Conservation (phyloP, 106 monocot species). For the Posidonia australis region DNA sequence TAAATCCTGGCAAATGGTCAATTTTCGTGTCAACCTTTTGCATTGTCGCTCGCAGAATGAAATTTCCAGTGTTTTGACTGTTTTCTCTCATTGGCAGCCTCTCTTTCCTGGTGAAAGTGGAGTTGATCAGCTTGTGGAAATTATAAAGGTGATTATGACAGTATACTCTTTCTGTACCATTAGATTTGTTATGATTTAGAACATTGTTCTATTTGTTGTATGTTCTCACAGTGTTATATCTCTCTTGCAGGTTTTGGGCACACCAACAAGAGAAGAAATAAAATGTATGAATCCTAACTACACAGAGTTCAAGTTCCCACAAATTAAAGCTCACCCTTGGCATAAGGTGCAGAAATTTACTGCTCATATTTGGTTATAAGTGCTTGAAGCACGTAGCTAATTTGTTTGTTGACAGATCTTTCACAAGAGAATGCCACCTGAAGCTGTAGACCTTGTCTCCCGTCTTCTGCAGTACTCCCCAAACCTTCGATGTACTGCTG, state of each 20-base stretch:
- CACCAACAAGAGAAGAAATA: conserved; percentile 25
- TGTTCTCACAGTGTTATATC: neutral
- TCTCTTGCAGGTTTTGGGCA: conserved; percentile 13
- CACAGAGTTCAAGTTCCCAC: conserved; percentile 23
- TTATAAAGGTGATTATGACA: conserved; percentile 15
- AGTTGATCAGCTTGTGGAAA: conserved; percentile 9
- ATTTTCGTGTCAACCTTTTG: too few species aligned
- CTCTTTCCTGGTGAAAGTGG: conserved; percentile 10
- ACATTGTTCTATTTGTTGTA: neutral
- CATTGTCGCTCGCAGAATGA: too few species aligned
- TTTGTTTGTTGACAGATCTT: conserved; percentile 14
- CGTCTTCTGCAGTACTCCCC: conserved; percentile 24
- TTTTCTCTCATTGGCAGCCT: neutral
- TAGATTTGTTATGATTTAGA: neutral
- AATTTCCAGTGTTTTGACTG: too few species aligned
- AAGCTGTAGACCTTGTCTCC: conserved; percentile 23
- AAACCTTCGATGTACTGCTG: conserved; percentile 20
- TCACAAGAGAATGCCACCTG: conserved; percentile 19
- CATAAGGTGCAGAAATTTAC: conserved; percentile 11
- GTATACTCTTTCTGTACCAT: neutral
- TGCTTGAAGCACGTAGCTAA: neutral
- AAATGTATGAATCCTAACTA: conserved; percentile 26
- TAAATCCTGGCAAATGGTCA: neutral
- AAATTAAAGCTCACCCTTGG: conserved; percentile 22
- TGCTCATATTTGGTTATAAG: neutral